Base-by-base conservation (phyloP, 495 filamentous ascomycete species). In the Xylaria cubensis region DNA sequence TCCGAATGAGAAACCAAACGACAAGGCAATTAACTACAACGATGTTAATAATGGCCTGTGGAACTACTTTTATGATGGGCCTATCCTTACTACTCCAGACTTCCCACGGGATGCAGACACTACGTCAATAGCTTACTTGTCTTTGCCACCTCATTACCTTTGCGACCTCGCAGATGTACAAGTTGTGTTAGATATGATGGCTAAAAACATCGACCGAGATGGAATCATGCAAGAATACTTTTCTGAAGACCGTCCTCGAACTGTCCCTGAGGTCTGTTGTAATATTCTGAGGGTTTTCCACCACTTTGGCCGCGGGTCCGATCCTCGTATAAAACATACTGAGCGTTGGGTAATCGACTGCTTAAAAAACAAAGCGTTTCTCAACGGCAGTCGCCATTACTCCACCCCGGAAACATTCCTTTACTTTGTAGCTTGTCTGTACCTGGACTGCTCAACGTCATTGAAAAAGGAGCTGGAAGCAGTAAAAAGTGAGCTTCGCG, bases 181-280 rank as follows among this genome's bases (percentile, higher is more conserved):
- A 32, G 17, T 70, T 13, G 70, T 75, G 48, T 29, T 72, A 19
- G 70, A 70, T 24, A 36, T 36, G 12, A 75, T 77, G 67, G 66
- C 53, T 24, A 32, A 39, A 13, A 79, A 79, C 56, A 10, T 55
- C 1, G 67, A 71, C 34, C 51, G 32, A 6, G 72, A 75, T 39
- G 77, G 77, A 10, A 69, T 77, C 24, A 72, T 75, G 55, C 73
- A 77, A 41, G 50, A 66, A 7, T 79, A 79, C 51, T 79, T 77
- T 21, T 29, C 26, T 13, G 17, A 26, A 3, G 70, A 71, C 21
- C 44, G 72, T 13, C 75, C 73, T 0, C 44, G 73, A 32, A 69
- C 67, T 41, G 64, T 42, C 15, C 73, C 73, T 0, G 73, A 71
- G 36, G 66, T 73, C 0, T 74, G 77, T 21, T 72, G 72, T 50